A percentile compares a stretch with the other conserved stretches of the same genome.
These are phyloP conservation scores for Sanghuangporus weigelae DNA, from an alignment of 1,284 basidiomycete genomes.

Conservation along the genomic window DNA sequence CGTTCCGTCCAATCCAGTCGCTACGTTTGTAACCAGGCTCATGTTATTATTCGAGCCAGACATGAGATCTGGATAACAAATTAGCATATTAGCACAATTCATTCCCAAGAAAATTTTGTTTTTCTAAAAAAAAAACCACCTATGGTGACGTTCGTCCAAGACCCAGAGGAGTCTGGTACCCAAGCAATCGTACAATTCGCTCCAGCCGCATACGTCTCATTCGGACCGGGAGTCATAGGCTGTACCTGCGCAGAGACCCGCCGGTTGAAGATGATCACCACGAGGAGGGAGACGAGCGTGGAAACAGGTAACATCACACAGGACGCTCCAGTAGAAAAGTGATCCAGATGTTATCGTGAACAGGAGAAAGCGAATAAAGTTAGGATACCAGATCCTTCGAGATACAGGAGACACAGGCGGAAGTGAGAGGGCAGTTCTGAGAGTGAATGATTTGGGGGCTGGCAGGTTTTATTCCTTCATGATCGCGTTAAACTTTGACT, in stretches of 20 bases:
- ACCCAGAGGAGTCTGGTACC: slow-evolving; percentile 26
- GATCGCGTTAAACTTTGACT: not conserved
- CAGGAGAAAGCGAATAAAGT: not conserved
- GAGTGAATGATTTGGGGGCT: not conserved
- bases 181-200: slow-evolving; percentile 29
- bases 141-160: slow-evolving; percentile 35
- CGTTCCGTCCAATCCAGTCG: slow-evolving; percentile 31
- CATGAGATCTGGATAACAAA: slow-evolving; percentile 30
- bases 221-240: slow-evolving; percentile 35
- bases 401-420: not conserved
- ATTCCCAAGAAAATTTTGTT: not conserved
- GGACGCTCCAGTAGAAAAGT: too few relatives aligned
- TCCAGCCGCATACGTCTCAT: slow-evolving; percentile 31
- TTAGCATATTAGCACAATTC: not conserved
- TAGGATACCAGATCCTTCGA: slow-evolving; percentile 10
- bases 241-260: slow-evolving; percentile 25
- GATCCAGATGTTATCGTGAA: not conserved
- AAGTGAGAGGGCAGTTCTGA: not conserved
- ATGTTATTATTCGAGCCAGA: slow-evolving; percentile 36
- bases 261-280: not conserved
- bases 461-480: not conserved
- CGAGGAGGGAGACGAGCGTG: slow-evolving; percentile 10
- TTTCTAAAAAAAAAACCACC: slow-evolving; percentile 24
- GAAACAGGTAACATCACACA: slow-evolving; percentile 1
- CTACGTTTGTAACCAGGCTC: slow-evolving; percentile 29